phyloP scores from a whole-genome alignment of 805 yeast species.

The Sporopachydermia lactativora region DNA sequence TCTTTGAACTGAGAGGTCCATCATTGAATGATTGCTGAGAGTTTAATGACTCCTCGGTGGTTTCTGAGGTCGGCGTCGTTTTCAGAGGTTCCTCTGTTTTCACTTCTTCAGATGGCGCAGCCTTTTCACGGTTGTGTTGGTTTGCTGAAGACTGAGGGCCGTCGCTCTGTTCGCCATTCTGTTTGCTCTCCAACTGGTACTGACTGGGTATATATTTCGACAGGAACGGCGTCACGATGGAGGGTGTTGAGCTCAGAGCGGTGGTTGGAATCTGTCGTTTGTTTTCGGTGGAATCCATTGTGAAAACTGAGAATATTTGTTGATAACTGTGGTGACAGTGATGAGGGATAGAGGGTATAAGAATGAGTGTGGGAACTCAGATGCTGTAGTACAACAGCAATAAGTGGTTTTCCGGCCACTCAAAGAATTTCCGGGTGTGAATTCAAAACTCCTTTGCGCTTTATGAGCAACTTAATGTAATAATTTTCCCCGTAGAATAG shows the following conservation, averaged over 20 bases:
- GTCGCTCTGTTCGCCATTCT: constrained; percentile 7
- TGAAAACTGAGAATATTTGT: too few species aligned
- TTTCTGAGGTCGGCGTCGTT: constrained; percentile 8
- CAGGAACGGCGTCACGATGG: constrained; percentile 22
- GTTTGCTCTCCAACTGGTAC: background rate
- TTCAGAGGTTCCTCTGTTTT: constrained; percentile 22
- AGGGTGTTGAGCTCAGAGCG: constrained; percentile 5
- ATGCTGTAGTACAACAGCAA: too few species aligned
- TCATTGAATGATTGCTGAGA: background rate
- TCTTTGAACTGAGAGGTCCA: constrained; percentile 31
- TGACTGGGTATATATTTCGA: constrained; percentile 17
- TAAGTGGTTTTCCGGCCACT: too few species aligned
- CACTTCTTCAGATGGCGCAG: constrained; percentile 3
- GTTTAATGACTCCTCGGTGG: constrained; percentile 14
- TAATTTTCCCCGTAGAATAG: too few species aligned
- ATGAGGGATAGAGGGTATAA: too few species aligned
- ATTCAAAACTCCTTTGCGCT: too few species aligned
- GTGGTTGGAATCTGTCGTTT: background rate
- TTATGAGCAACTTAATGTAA: too few species aligned
- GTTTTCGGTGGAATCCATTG: background rate
- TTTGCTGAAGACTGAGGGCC: background rate
- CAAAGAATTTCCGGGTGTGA: too few species aligned
- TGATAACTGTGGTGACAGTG: too few species aligned
- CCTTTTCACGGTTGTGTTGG: background rate
- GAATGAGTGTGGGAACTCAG: too few species aligned